phyloP scores from a whole-genome alignment of 305 asterid genomes.

The Fraxinus ornus region DNA sequence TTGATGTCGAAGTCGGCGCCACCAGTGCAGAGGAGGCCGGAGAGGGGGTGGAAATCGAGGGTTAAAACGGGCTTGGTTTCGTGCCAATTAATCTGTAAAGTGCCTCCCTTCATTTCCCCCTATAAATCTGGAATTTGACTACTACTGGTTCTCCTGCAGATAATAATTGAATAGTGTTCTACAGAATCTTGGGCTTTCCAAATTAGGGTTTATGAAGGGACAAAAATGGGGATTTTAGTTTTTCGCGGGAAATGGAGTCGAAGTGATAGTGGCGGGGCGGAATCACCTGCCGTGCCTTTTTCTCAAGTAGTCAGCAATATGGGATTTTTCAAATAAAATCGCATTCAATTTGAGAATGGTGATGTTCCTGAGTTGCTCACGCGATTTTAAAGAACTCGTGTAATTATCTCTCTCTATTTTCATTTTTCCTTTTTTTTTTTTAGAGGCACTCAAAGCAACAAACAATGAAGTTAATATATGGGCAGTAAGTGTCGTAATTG shows the following conservation, averaged over 20 bases:
- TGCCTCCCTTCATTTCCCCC: slow-evolving; percentile 73
- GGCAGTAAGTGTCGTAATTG: background rate
- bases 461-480: background rate
- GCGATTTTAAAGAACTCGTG: background rate
- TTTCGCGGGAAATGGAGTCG: slow-evolving; percentile 35
- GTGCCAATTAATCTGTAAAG: slow-evolving; percentile 96
- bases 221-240: slow-evolving; percentile 13
- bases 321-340: slow-evolving; percentile 1
- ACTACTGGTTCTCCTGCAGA: background rate
- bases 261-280: background rate
- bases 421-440: too few species aligned
- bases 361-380: background rate
- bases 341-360: background rate
- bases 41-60: slow-evolving; percentile 81
- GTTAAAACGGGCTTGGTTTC: slow-evolving; percentile 88
- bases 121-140: background rate
- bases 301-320: background rate
- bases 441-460: background rate
- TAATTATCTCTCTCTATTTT: too few species aligned
- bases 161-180: background rate
- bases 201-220: slow-evolving; percentile 32
- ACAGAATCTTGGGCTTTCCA: background rate
- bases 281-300: background rate
- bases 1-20: slow-evolving; percentile 96
- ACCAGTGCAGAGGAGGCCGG: slow-evolving; percentile 81